Base-by-base conservation (phyloP, 805 yeast species). In the Sugiyamaella floridensis region DNA sequence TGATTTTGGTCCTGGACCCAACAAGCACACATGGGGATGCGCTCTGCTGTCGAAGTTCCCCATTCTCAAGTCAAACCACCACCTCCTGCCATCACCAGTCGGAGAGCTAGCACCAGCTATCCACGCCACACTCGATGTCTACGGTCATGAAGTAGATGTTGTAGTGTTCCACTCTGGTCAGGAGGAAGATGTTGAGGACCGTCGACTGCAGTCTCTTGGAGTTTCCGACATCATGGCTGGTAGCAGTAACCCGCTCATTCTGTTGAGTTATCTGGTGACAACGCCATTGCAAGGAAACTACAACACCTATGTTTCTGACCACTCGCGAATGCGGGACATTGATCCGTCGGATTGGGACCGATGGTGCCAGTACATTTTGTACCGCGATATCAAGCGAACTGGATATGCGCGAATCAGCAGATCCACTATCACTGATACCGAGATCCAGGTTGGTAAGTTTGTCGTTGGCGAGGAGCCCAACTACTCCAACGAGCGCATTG, bases 51-150 rank as follows among this genome's bases (percentile, higher is more conserved):
- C 97, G 18, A 89, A 90, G 66, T 93, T 92, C 78, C 99, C 99
- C 29, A 93, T 93, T 56, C 61, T 93, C 52, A 80, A 85, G 63
- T 89, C 97, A 2, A 82, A 89, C 1, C 99, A 93, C 67, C 95
- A 90, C 66, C 75, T 93, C 60, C 72, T 92, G 52, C 99, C 99
- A 3, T 87, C 96, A 6, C 99, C 99, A 1, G 97, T 87, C 32
- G 99, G 99, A 15, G 99, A 93, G 73, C 76, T 93, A 50, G 99
- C 99, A 0, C 99, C 99, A 4, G 98, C 97, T 1, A 93, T 93
- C 59, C 96, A 86, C 67, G 99, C 99, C 2, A 92, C 97, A 1
- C 73, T 93, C 56, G 92, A 89, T 60, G 86, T 93, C 40, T 90
- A 89, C 69, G 96, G 97, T 11, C 85, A 83, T 62, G 66, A 75